Evolutionary conservation across 2,329 filamentous ascomycete genomes (phyloP), one percentile per base, ranked within the genome.

Genomic region (Fusarium denticulatum): DNA sequence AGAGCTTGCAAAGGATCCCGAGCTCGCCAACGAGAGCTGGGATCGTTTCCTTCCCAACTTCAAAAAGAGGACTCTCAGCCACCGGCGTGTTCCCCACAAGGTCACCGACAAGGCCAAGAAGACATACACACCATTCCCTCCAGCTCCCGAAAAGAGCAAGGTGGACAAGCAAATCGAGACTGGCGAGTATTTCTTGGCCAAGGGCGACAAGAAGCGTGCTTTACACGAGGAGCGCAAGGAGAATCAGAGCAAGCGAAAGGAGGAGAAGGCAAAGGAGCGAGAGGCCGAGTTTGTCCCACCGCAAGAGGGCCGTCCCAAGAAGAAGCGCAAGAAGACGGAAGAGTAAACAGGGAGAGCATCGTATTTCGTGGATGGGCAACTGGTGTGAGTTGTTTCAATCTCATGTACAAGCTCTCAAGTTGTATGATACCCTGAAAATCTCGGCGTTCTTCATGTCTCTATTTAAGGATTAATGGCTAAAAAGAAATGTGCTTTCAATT

Each of bases 91-190:
- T 77, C 97, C 96, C 1, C 90, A 90, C 87, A 94, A 94, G 79
- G 91, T 99, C 80, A 94, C 90, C 60, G 95, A 99, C 87, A 99
- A 99, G 89, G 84, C 87, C 81, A 97, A 96, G 89, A 98, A 97
- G 89, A 84, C 88, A 18, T 99, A 98, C 87, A 99, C 97, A 74
- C 96, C 96, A 15, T 99, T 99, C 91, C 96, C 96, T 55, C 96
- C 96, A 12, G 90, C 95, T 47, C 95, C 95, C 75, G 96, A 99
- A 88, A 97, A 97, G 93, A 98, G 95, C 90, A 99, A 98, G 90
- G 90, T 99, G 78, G 96, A 99, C 84, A 85, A 95, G 83, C 96
- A 99, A 88, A 97, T 99, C 86, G 96, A 99, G 87, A 95, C 91
- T 78, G 96, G 96, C 84, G 96, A 98, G 85, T 99, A 97, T 85